Evolutionary conservation across 164 flowering plant species (phyloP).

Genomic region (Vitis labrusca): DNA sequence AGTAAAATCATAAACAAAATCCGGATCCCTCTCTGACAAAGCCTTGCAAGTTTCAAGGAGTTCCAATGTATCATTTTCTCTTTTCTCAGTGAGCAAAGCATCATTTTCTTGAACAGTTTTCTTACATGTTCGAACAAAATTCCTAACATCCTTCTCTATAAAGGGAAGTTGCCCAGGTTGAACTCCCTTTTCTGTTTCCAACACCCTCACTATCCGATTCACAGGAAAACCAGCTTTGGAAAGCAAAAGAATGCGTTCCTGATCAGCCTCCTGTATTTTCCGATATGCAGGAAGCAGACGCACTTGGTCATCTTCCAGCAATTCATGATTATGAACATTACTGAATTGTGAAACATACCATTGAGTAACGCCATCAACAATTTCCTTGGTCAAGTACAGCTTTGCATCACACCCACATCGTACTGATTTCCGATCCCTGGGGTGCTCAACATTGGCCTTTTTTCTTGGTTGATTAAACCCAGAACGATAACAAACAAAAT

Average conservation of each 20-base stretch:
- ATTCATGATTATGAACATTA: constrained; percentile 44
- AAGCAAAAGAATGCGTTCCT: constrained; percentile 35
- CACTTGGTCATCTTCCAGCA: constrained; percentile 42
- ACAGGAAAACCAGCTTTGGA: constrained; percentile 47
- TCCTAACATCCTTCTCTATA: constrained; percentile 42
- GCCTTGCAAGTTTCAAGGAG: constrained; percentile 38
- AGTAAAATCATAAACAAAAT: constrained; percentile 32
- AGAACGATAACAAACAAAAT: constrained; percentile 43
- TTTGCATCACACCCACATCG: constrained; percentile 48
- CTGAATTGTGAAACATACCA: constrained; percentile 43
- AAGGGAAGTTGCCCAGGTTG: constrained; percentile 43
- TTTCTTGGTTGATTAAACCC: constrained; percentile 40
- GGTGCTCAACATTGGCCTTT: constrained; percentile 41
- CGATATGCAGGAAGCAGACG: constrained; percentile 43
- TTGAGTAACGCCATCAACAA: constrained; percentile 30
- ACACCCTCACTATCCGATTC: constrained; percentile 32
- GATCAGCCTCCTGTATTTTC: constrained; percentile 39
- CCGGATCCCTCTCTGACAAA: constrained; percentile 26
- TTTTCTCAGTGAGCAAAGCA: constrained; percentile 34
- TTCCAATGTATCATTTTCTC: constrained; percentile 33
- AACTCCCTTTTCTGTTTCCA: constrained; percentile 42
- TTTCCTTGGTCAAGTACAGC: constrained; percentile 33
- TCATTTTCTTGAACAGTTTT: constrained; percentile 42
- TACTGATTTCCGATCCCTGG: constrained; percentile 40
- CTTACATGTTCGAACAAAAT: constrained; percentile 36